These are phyloP conservation scores for Chaetomium globosum DNA, from an alignment of 2,329 filamentous ascomycete genomes.

Conservation along the genomic window DNA sequence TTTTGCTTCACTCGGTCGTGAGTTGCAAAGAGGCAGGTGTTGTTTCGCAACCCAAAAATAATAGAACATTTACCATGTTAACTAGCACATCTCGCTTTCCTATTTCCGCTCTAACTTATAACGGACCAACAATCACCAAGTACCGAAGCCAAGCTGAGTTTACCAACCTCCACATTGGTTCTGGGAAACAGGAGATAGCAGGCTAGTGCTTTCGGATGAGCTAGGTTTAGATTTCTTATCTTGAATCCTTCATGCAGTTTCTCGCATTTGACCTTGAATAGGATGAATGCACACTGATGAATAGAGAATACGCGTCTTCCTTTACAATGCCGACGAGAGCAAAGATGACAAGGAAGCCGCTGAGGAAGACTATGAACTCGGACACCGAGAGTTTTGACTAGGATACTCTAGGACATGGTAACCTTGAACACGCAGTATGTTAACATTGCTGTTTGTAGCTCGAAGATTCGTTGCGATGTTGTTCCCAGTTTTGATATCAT, in stretches of 20 bases:
- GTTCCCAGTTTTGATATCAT: not conserved
- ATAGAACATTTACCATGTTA: not conserved
- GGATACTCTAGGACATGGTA: conserved; percentile 5
- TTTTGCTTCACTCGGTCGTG: not conserved
- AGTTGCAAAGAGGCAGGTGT: too few relatives aligned
- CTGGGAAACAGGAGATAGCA: not conserved
- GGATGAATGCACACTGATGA: conserved; percentile 66
- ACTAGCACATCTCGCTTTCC: too few relatives aligned
- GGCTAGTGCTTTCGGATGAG: conserved; percentile 31
- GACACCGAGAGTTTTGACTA: conserved; percentile 46
- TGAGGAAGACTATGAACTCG: conserved; percentile 60
- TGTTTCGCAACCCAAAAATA: not conserved
- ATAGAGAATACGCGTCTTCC: conserved; percentile 62
- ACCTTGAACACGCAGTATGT: conserved; percentile 13
- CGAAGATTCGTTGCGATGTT: not conserved
- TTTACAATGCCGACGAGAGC: conserved; percentile 70
- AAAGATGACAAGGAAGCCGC: conserved; percentile 69
- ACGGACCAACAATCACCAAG: conserved; percentile 40
- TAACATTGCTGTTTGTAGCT: conserved; percentile 9
- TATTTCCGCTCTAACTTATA: conserved; percentile 87
- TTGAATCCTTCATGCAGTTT: conserved; percentile 67
- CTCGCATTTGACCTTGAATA: conserved; percentile 84
- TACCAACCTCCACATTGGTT: not conserved
- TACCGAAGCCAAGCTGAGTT: conserved; percentile 81
- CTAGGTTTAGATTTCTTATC: conserved; percentile 72